Evolutionary conservation across 2,329 filamentous ascomycete genomes (phyloP).

Genomic region (Polychaeton citri): DNA sequence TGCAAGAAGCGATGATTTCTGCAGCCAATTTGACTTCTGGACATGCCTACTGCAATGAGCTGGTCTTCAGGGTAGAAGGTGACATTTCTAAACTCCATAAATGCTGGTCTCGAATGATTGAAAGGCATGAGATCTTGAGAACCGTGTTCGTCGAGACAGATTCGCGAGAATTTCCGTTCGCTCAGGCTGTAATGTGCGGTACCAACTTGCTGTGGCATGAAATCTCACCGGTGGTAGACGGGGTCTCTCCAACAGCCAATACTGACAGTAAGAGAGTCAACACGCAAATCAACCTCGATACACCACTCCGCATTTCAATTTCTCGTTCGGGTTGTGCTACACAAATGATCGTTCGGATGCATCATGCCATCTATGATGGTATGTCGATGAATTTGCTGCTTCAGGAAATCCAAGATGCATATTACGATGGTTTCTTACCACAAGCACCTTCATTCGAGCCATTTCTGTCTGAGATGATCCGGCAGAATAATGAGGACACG

Average conservation of each 20-base stretch:
- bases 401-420: conserved; percentile 52
- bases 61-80: conserved; percentile 47
- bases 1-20: conserved; percentile 80
- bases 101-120: conserved; percentile 50
- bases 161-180: conserved; percentile 47
- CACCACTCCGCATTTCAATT: too few relatives aligned
- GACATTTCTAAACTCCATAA: conserved; percentile 37
- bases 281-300: not conserved
- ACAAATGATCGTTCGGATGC: conserved; percentile 40
- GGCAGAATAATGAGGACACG: conserved; percentile 32
- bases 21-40: conserved; percentile 31
- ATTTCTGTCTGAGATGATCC: conserved; percentile 50
- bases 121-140: conserved; percentile 61
- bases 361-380: conserved; percentile 82
- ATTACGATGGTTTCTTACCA: conserved; percentile 35
- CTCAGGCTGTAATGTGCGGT: conserved; percentile 53
- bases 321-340: conserved; percentile 7
- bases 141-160: conserved; percentile 61
- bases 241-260: not conserved
- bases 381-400: conserved; percentile 59
- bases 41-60: conserved; percentile 58
- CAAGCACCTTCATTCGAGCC: conserved; percentile 42
- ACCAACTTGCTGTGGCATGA: conserved; percentile 30
- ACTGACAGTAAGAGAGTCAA: not conserved
- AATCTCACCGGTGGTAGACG: not conserved